Conservation (phyloP, 441 rosid genomes). For the Mallotus japonicus region DNA sequence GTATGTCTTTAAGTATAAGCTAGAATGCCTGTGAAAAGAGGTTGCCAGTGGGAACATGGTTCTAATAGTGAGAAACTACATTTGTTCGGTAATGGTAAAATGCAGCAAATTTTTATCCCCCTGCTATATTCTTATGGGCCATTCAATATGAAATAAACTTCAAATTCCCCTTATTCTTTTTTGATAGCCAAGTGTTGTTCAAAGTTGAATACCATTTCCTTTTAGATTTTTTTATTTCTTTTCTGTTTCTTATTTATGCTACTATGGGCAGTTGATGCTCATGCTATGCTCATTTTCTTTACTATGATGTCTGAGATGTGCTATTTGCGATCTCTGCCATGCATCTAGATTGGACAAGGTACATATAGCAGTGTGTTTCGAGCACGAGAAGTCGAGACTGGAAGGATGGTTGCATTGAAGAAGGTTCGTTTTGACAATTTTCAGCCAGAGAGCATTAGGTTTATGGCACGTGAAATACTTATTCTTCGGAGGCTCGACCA, state of each 20-base stretch:
- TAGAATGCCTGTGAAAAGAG: background rate
- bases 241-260: background rate
- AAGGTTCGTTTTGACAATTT: constrained; percentile 84
- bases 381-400: constrained; percentile 74
- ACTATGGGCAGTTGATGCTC: constrained; percentile 4
- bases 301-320: constrained; percentile 16
- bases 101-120: background rate
- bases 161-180: background rate
- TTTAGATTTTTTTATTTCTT: background rate
- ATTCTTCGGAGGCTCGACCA: constrained; percentile 88
- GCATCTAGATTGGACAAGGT: constrained; percentile 85
- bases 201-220: background rate
- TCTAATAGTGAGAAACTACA: background rate
- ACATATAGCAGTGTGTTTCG: constrained; percentile 91
- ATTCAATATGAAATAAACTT: background rate
- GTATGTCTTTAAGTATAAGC: background rate
- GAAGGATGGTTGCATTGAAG: constrained; percentile 82
- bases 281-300: constrained; percentile 14
- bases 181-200: background rate
- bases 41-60: background rate
- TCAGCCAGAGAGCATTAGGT: constrained; percentile 84
- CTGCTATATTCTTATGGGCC: background rate
- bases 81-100: background rate
- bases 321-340: constrained; percentile 20
- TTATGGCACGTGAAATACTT: constrained; percentile 85